These are phyloP conservation scores for Cryptosporidium ryanae DNA, from an alignment of 169 alveolate genomes.

Conservation along the genomic window DNA sequence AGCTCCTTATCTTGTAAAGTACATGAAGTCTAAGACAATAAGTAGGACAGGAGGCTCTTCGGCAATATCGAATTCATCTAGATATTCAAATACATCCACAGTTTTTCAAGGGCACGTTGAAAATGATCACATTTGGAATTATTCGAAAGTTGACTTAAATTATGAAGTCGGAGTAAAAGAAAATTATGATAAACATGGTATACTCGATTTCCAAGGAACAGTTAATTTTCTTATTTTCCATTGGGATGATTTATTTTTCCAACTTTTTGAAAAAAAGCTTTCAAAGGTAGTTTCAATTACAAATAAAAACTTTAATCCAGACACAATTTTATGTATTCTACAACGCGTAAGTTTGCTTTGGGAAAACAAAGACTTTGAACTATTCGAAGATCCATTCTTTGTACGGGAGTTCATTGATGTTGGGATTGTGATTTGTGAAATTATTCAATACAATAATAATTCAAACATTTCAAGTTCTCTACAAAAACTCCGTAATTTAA, in stretches of 20 bases:
- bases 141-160: constrained; percentile 18
- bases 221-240: constrained; percentile 50
- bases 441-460: constrained; percentile 26
- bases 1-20: constrained; percentile 53
- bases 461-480: background rate
- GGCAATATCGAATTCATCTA: constrained; percentile 40
- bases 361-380: constrained; percentile 68
- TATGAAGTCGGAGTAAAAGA: background rate
- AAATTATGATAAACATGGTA: constrained; percentile 18
- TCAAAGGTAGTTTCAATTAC: background rate
- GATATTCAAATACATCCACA: constrained; percentile 41
- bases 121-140: constrained; percentile 58
- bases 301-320: constrained; percentile 34
- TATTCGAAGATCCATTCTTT: constrained; percentile 38
- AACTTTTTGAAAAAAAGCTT: constrained; percentile 32
- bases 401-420: constrained; percentile 56
- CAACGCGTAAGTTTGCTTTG: constrained; percentile 69
- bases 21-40: constrained; percentile 40
- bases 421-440: constrained; percentile 39
- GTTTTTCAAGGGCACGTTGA: constrained; percentile 54
- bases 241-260: constrained; percentile 59
- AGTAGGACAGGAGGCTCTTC: constrained; percentile 36
- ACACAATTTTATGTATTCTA: constrained; percentile 18
- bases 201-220: constrained; percentile 60
- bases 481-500: constrained; percentile 41